A percentile compares a stretch with the other conserved stretches of the same genome.
Evolutionary conservation across 1,284 basidiomycete genomes (phyloP).

Genomic region (Ustilago sp.): DNA sequence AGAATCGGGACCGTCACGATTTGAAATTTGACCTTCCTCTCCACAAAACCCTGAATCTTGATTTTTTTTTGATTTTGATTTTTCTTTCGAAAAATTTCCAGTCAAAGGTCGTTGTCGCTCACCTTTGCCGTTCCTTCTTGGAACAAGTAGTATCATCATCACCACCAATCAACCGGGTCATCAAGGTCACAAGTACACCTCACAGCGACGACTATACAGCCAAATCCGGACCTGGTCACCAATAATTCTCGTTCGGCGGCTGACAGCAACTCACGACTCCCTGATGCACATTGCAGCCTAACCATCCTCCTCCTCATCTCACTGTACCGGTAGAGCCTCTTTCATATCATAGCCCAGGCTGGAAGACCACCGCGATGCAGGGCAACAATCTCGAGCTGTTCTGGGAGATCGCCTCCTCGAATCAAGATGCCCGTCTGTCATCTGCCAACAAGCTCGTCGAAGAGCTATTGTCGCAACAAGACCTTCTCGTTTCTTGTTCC

Average conservation of each 20-base stretch:
- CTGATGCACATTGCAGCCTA: no score
- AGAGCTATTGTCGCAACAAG: conserved; percentile 72
- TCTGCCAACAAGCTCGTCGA: conserved; percentile 86
- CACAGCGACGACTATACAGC: no score
- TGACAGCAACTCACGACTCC: no score
- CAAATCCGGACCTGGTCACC: no score
- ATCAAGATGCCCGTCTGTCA: conserved; percentile 81
- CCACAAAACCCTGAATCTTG: conserved; percentile 12
- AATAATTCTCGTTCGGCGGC: no score
- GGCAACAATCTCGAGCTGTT: conserved; percentile 85
- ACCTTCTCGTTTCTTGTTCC: conserved; percentile 42
- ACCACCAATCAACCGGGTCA: background rate
- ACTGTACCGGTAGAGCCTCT: background rate
- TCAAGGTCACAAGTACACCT: background rate
- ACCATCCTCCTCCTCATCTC: no score
- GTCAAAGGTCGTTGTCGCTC: background rate
- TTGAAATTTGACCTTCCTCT: conserved; percentile 5
- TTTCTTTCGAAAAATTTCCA: background rate
- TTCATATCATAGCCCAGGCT: background rate
- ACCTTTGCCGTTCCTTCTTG: background rate
- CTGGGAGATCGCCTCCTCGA: conserved; percentile 90
- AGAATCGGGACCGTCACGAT: background rate
- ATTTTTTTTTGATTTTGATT: conserved; percentile 7
- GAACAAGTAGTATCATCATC: background rate
- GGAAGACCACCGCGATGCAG: conserved; percentile 73